A percentile compares a stretch with the other conserved stretches of the same genome.
phyloP scores from a whole-genome alignment of 1,139 yeast genomes.

The Geotrichum europaeum region DNA sequence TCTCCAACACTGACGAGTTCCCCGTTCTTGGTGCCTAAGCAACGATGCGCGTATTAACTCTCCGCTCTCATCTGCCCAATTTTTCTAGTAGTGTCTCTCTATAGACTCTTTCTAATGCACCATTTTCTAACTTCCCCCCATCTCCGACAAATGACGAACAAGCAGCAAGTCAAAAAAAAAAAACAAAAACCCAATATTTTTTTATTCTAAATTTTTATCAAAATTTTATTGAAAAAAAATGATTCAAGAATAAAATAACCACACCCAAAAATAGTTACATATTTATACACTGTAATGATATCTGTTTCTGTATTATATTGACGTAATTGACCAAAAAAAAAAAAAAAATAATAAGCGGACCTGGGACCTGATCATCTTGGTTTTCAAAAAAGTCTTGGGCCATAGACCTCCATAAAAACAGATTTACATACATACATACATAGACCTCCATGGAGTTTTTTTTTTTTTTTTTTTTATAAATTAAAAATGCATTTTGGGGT shows the following conservation, averaged over 20 bases:
- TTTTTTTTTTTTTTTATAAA: too few species aligned
- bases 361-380: too few species aligned
- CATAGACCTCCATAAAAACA: too few species aligned
- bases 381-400: too few species aligned
- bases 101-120: neutral
- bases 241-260: neutral
- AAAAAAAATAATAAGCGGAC: too few species aligned
- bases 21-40: constrained; percentile 30
- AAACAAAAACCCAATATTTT: neutral
- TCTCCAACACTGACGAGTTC: constrained; percentile 29
- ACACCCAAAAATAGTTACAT: neutral
- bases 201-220: neutral
- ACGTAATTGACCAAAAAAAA: too few species aligned
- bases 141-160: too few species aligned
- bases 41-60: neutral
- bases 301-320: neutral
- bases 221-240: neutral
- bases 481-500: too few species aligned
- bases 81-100: neutral
- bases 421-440: too few species aligned
- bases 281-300: neutral
- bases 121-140: neutral
- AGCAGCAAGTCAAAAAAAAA: neutral
- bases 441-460: too few species aligned
- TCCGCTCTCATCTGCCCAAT: neutral